Conservation (phyloP, 2,329 filamentous ascomycete genomes). For the Dactylellina cionopaga region DNA sequence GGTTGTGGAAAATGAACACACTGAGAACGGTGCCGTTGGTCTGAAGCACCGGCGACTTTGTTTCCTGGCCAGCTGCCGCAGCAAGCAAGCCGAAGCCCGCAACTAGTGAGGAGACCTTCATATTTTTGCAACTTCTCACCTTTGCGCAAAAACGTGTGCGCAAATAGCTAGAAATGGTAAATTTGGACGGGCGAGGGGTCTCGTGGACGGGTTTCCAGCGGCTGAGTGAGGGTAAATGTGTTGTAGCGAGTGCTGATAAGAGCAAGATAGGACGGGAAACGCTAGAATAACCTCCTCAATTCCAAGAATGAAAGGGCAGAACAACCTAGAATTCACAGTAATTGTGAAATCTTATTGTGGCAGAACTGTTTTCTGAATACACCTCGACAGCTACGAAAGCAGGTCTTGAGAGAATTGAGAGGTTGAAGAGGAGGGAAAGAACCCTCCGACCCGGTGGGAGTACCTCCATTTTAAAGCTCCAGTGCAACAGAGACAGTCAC, state of each 20-base stretch:
- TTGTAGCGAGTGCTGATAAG: no score
- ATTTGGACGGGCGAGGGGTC: no score
- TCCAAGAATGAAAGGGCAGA: no score
- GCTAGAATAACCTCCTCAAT: no score
- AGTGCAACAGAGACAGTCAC: not conserved
- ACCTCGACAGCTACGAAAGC: not conserved
- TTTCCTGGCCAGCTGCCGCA: slow-evolving; percentile 10
- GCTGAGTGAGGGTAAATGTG: no score
- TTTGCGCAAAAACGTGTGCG: not conserved
- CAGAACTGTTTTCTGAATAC: no score
- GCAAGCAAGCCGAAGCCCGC: slow-evolving; percentile 29
- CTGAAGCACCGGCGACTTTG: slow-evolving; percentile 8
- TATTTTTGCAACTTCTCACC: not conserved
- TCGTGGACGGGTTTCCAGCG: no score
- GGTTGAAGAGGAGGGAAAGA: not conserved
- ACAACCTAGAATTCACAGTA: no score
- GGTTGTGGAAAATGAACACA: slow-evolving; percentile 44
- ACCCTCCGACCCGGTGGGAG: slow-evolving; percentile 18
- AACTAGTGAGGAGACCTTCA: slow-evolving; percentile 39
- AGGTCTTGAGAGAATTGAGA: slow-evolving; percentile 13
- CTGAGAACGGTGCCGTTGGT: slow-evolving; percentile 32
- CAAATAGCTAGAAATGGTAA: no score
- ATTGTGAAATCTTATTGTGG: no score
- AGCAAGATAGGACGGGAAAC: no score
- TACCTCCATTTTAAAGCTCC: slow-evolving; percentile 48